Evolutionary conservation across 1,284 basidiomycete species (phyloP), one percentile per base, ranked within the genome.

Genomic region (Ganoderma meredithae): DNA sequence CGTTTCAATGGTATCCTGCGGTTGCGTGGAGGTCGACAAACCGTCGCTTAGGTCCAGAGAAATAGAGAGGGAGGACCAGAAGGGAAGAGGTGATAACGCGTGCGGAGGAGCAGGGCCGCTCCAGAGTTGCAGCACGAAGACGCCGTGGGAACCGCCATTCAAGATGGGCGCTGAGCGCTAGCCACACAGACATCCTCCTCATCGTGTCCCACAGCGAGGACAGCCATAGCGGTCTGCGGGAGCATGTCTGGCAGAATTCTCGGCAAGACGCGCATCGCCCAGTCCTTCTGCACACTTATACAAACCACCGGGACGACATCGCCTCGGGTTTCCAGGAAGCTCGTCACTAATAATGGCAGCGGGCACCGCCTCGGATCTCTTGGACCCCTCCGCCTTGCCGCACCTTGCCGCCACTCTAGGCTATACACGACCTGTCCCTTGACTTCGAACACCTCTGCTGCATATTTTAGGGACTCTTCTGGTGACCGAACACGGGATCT

Each of bases 141-240:
- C 69, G 64, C 64, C 72, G 72, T 73, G 74, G 70, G 74, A 74
- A 73, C 60, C 52, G 12, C 52, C 15, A 55, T 52, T 36, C 15
- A 3, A 27, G 39, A 19, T 55, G 64, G 66, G 71, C 69, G 70
- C 68, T 36, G 43, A 61, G 68, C 67, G 71, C 66, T 58, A 62
- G 63, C 43, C 60, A 69, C 69, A 52, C 67, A 56, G 22, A 59
- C 56, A 60, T 36, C 70, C 44, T 62, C 58, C 67, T 55, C 52
- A 55, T 33, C 52, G 52, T 60, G 58, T 31, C 9, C 68, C 60
- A 60, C 70, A 65, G 67, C 64, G 70, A 69, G 68, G 68, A 72
- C 73, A 68, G 66, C 63, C 69, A 69, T 70, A 43, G 66, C 56
- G 41, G 59, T 36, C 60, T 60, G 62, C 53, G 62, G 62, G 33